These are phyloP conservation scores for Hortiboletus flavorubellus DNA, from an alignment of 768 basidiomycete genomes.

Conservation along the genomic window DNA sequence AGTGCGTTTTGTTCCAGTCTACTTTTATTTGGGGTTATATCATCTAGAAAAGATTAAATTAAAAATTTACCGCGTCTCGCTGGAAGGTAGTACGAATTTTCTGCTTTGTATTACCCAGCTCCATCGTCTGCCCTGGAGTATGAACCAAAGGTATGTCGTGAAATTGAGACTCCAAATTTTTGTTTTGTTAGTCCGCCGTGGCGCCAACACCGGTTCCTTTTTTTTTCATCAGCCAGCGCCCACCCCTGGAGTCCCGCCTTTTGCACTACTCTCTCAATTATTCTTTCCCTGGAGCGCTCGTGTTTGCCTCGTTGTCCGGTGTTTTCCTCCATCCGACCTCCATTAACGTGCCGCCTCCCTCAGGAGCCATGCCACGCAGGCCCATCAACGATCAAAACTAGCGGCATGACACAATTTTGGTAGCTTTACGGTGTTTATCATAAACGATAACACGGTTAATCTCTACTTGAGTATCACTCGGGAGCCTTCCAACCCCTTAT, in stretches of 20 bases:
- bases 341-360: background rate
- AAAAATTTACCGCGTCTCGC: no score
- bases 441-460: background rate
- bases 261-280: background rate
- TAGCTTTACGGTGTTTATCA: background rate
- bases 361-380: background rate
- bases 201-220: no score
- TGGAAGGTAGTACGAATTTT: no score
- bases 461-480: background rate
- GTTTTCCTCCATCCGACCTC: background rate
- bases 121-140: background rate
- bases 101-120: background rate
- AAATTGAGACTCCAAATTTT: background rate
- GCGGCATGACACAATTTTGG: background rate
- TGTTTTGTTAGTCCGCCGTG: background rate
- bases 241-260: background rate
- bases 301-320: background rate
- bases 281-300: background rate
- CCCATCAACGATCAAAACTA: background rate
- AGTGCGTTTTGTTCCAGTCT: no score
- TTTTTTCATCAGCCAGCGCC: no score
- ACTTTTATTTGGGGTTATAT: no score
- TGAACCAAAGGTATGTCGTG: background rate
- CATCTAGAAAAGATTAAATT: no score
- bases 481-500: background rate